Evolutionary conservation across 2,329 filamentous ascomycete species (phyloP).

Genomic region (Berkeleyomyces basicola): DNA sequence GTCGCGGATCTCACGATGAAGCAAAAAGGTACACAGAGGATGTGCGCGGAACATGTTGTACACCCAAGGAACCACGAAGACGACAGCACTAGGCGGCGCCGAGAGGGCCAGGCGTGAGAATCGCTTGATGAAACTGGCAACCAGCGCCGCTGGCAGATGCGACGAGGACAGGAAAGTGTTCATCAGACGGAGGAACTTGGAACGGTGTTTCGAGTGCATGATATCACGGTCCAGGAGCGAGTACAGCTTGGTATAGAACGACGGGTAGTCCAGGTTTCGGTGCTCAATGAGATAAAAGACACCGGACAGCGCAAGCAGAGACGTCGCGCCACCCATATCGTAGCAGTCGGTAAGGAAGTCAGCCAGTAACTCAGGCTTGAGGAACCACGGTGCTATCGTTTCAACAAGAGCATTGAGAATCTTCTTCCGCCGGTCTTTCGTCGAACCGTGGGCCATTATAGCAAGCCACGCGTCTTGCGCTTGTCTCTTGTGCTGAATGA

Average conservation of each 20-base stretch:
- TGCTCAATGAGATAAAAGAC: slow-evolving; percentile 90
- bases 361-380: slow-evolving; percentile 73
- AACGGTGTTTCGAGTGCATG: slow-evolving; percentile 85
- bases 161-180: slow-evolving; percentile 83
- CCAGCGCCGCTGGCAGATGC: slow-evolving; percentile 76
- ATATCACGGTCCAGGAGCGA: slow-evolving; percentile 73
- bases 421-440: slow-evolving; percentile 59
- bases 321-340: slow-evolving; percentile 68
- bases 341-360: slow-evolving; percentile 96
- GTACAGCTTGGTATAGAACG: slow-evolving; percentile 88
- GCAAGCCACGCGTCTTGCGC: slow-evolving; percentile 79
- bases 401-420: slow-evolving; percentile 60
- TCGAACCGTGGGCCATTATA: slow-evolving; percentile 50
- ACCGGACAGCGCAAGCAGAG: slow-evolving; percentile 75
- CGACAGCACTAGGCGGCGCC: slow-evolving; percentile 76
- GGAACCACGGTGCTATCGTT: slow-evolving; percentile 78
- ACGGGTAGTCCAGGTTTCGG: slow-evolving; percentile 88
- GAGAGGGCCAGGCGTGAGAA: slow-evolving; percentile 70
- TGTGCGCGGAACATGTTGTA: slow-evolving; percentile 90
- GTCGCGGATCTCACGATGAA: slow-evolving; percentile 58
- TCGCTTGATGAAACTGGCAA: slow-evolving; percentile 95
- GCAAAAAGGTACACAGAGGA: slow-evolving; percentile 86
- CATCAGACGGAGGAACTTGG: slow-evolving; percentile 79
- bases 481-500: slow-evolving; percentile 56
- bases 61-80: slow-evolving; percentile 77